Evolutionary conservation across 164 flowering plant genomes (phyloP).

Genomic region (Warburgia ugandensis): DNA sequence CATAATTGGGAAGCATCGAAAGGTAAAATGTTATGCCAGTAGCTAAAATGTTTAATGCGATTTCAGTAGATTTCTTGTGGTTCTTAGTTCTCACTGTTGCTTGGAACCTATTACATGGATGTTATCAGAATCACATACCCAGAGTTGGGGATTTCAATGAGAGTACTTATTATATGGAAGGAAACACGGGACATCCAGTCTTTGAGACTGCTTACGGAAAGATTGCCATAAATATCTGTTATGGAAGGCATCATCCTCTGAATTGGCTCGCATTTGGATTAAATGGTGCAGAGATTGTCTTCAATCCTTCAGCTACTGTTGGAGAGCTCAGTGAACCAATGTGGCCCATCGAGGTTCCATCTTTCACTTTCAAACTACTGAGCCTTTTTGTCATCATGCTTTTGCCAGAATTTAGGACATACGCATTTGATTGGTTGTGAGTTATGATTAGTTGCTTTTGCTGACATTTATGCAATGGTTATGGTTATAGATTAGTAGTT

Average conservation of each 20-base stretch:
- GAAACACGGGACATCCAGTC: slow-evolving; percentile 95
- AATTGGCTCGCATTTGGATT: slow-evolving; percentile 98
- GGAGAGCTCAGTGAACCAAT: slow-evolving; percentile 99
- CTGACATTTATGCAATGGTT: background rate
- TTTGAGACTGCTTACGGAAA: slow-evolving; percentile 95
- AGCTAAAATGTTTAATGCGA: background rate
- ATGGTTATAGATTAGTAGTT: background rate
- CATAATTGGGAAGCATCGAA: slow-evolving; percentile 91
- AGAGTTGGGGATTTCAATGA: slow-evolving; percentile 98
- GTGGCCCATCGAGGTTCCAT: slow-evolving; percentile 95
- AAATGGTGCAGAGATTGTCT: slow-evolving; percentile 98
- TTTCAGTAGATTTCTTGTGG: background rate
- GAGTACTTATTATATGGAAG: slow-evolving; percentile 98
- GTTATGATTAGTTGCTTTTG: background rate
- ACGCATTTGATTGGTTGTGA: no score
- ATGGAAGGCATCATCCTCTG: slow-evolving; percentile 96
- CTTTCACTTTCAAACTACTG: background rate
- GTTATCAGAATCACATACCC: slow-evolving; percentile 87
- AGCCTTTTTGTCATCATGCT: background rate
- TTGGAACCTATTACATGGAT: slow-evolving; percentile 2
- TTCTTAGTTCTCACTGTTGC: background rate
- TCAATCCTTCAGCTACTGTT: slow-evolving; percentile 97
- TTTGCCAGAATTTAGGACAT: no score
- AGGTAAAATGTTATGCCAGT: slow-evolving; percentile 40
- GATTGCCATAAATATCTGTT: slow-evolving; percentile 87